Percentiles rank a stretch among this genome's conserved stretches.
These are phyloP conservation scores for Cystobasidium slooffiae DNA, from an alignment of 1,284 basidiomycete species.

Conservation along the genomic window DNA sequence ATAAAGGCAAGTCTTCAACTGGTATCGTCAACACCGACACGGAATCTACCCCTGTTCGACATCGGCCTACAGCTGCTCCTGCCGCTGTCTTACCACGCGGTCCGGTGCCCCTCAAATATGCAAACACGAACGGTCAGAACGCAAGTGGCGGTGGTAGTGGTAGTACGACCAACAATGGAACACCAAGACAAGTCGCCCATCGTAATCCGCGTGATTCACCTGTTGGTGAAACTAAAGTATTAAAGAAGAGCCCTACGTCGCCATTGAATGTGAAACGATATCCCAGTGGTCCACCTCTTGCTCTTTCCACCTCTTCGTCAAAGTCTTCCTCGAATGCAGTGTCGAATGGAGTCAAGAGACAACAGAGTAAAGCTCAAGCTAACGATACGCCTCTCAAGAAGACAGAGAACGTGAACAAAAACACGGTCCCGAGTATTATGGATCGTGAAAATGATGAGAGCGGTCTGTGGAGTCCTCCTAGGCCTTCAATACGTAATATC, in stretches of 20 bases:
- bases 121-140: background rate
- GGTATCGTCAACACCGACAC: background rate
- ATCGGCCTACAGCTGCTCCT: background rate
- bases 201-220: conserved; percentile 36
- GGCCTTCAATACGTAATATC: background rate
- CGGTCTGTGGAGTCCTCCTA: conserved; percentile 36
- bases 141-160: background rate
- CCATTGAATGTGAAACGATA: too few species aligned
- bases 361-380: background rate
- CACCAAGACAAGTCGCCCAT: conserved; percentile 32
- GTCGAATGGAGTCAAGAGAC: too few species aligned
- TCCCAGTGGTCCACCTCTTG: conserved; percentile 3
- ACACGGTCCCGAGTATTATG: conserved; percentile 1
- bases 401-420: background rate
- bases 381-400: conserved; percentile 1
- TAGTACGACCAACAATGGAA: background rate
- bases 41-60: background rate
- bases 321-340: too few species aligned
- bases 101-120: conserved; percentile 16
- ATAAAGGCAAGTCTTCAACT: background rate
- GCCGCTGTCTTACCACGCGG: background rate
- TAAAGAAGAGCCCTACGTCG: background rate
- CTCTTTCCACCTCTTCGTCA: background rate
- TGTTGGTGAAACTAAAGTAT: conserved; percentile 33
- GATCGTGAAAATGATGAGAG: conserved; percentile 27